Base-by-base conservation (phyloP, 805 yeast species). In the Wickerhamomyces chambardii region DNA sequence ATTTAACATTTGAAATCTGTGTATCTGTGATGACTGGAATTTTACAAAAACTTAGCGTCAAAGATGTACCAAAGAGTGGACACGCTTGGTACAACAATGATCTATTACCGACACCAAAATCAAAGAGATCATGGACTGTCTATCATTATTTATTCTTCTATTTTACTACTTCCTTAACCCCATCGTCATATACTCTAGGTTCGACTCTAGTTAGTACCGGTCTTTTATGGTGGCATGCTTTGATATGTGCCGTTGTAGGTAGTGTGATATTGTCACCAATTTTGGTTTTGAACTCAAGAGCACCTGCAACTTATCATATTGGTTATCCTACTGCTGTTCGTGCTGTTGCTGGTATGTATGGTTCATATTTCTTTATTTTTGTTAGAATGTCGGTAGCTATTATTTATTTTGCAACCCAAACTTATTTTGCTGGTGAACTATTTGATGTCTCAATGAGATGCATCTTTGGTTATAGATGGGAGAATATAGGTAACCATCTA, bases 251-350 rank as follows among this genome's bases (percentile, higher is more conserved):
- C 12, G 26, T 12, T 24, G 26, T 24, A 5, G 26, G 26, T 6
- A 24, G n/a, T 6, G 12, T 12, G n/a, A 24, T 24, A 9, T 5
- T 24, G 4, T 11, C 26, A 5, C 26, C 26, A 11, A 12, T 24
- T 12, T 12, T 24, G n/a, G n/a, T 24, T 5, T 10, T 24, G 5
- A 24, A 24, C 26, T 24, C 26, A 6, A 24, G 26, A 24, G 26
- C n/a, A 31, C 47, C 46, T 14, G 30, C 48, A 5, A 28, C 17
- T 19, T 38, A 47, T 15, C 53, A 48, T 36, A 39, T 50, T 6
- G 53, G 53, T 12, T 51, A 41, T 34, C 52, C 56, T 10, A 38
- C 46, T 10, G 34, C 37, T 16, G 39, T 40, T 30, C 41, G 55
- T 17, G 41, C 50, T 14, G 34, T 39, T 24, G 46, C 42, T 36